Evolutionary conservation across 306 rosid genomes (phyloP).

Genomic region (Crotalaria pallida): DNA sequence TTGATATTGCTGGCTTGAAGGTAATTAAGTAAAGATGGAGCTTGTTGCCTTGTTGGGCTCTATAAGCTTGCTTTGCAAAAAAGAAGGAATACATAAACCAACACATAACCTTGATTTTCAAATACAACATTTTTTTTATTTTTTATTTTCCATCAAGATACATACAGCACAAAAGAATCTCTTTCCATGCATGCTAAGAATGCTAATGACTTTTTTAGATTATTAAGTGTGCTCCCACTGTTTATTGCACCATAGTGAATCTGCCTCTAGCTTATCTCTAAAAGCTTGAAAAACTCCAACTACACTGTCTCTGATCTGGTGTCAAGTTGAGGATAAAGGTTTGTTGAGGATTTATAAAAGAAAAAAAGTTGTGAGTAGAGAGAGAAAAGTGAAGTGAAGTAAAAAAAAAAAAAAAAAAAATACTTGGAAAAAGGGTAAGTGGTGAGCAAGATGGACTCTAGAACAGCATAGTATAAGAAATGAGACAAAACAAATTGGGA

Average conservation of each 20-base stretch:
- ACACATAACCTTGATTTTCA: constrained; percentile 37
- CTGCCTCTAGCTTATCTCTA: constrained; percentile 30
- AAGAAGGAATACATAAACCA: constrained; percentile 39
- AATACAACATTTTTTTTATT: constrained; percentile 11
- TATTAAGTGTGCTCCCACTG: constrained; percentile 31
- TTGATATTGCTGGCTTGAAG: too few species aligned
- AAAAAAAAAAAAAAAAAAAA: too few species aligned
- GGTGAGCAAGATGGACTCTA: too few species aligned
- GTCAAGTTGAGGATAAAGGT: constrained; percentile 42
- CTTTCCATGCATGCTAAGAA: constrained; percentile 38
- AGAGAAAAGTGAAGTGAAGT: too few species aligned
- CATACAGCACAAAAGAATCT: constrained; percentile 43
- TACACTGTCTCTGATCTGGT: constrained; percentile 32
- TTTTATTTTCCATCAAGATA: constrained; percentile 38
- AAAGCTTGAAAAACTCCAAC: constrained; percentile 30
- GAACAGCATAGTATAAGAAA: too few species aligned
- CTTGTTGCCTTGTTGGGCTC: too few species aligned
- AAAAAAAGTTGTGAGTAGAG: too few species aligned
- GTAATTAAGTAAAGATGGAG: too few species aligned
- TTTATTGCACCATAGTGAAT: too few species aligned
- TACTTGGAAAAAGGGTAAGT: too few species aligned
- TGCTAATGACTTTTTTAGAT: constrained; percentile 25
- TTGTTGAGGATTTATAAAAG: too few species aligned
- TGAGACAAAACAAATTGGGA: too few species aligned
- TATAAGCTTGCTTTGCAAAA: constrained; percentile 34